Evolutionary conservation across 2,329 filamentous ascomycete species (phyloP), one percentile per base, ranked within the genome.

Genomic region (Venturia carpophila): DNA sequence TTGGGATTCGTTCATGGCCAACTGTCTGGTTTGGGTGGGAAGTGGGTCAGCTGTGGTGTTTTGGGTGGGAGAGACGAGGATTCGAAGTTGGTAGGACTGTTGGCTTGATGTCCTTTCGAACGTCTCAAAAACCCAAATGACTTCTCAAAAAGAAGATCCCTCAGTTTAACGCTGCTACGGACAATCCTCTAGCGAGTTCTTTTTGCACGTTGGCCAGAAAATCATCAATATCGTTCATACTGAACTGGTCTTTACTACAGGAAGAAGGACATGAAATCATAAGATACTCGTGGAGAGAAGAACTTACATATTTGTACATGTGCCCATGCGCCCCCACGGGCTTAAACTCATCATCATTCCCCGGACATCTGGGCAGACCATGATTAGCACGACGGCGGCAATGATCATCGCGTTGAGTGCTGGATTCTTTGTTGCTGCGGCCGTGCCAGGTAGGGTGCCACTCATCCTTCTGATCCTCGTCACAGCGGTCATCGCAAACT

Each of bases 1-100:
- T 71, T 2, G 78, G 78, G 65, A 80, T 77, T 7, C 72, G 69
- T 68, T 80, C 78, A 55, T 75, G 66, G 37, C 76, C 77, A 10
- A 68, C 69, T 2, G 69, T 71, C 60, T 61, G 39, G 60, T 27
- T 19, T 42, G 39, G 10, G 3, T 41, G 39, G 39, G 39, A 39
- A 6, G 37, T 39, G 9, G 15, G 39, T 41, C 9, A 11, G 39
- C 2, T 41, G 39, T 10, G 3, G 15, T 10, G 15, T 41, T 41
- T 41, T 41, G 39, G 10, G 39, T 10, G 39, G 39, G 39, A 15
- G 9, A 9, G 39, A 41, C 6, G 30, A 3, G 30, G 30, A 34
- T 3, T 34, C 30, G 30, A 34, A 3, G 30, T n/a, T n/a, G n/a
- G n/a, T n/a, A n/a, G n/a, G n/a, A n/a, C n/a, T n/a, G n/a, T n/a